Percentiles rank a stretch among this genome's conserved stretches.
phyloP scores from a whole-genome alignment of 2,329 filamentous ascomycete genomes.

The Hypoxylon sp. region DNA sequence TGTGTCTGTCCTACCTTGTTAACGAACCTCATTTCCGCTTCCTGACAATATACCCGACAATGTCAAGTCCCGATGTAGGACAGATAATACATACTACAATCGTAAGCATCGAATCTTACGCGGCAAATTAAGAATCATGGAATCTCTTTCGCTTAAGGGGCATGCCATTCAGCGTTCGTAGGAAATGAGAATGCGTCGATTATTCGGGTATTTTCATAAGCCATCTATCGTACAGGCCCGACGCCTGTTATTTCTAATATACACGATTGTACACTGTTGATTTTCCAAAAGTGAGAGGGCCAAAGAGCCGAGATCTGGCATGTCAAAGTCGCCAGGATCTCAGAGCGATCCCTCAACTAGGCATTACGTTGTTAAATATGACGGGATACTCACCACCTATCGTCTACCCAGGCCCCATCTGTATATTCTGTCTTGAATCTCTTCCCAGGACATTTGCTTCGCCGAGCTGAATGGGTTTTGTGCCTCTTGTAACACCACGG shows the following conservation, averaged over 20 bases:
- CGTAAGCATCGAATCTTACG: conserved; percentile 23
- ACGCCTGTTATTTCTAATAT: conserved; percentile 31
- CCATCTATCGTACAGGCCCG: conserved; percentile 31
- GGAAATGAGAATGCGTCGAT: conserved; percentile 19
- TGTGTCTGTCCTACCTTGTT: conserved; percentile 18
- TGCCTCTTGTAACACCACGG: conserved; percentile 94
- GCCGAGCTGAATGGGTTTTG: conserved; percentile 78
- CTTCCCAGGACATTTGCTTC: conserved; percentile 83
- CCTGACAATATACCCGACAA: conserved; percentile 22
- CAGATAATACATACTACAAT: conserved; percentile 9
- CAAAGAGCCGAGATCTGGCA: conserved; percentile 10
- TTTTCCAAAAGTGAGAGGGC: neutral
- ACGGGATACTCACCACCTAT: conserved; percentile 43
- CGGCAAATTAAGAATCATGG: conserved; percentile 10
- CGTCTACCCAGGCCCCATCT: conserved; percentile 84
- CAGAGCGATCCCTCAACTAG: neutral
- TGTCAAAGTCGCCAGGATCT: conserved; percentile 14
- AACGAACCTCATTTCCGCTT: conserved; percentile 11
- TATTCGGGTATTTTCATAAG: conserved; percentile 30
- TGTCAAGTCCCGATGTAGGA: conserved; percentile 25
- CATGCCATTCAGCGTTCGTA: neutral
- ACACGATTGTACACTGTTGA: conserved; percentile 36
- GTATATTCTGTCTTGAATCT: conserved; percentile 89
- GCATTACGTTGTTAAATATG: conserved; percentile 4
- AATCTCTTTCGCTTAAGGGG: conserved; percentile 1